Evolutionary conservation across 768 basidiomycete species (phyloP).

Genomic region (Mycena albidolilacea): DNA sequence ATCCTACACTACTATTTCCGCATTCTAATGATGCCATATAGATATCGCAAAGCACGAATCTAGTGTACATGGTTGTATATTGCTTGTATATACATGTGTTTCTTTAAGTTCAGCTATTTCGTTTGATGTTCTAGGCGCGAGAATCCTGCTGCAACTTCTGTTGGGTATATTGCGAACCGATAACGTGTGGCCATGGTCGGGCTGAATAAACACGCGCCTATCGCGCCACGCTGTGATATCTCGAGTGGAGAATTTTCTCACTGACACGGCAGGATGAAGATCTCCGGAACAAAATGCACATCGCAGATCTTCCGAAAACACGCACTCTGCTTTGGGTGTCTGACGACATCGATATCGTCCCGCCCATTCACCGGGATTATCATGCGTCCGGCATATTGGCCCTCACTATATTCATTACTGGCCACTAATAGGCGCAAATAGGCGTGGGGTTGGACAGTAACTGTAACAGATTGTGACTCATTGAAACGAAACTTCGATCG

Average conservation of each 20-base stretch:
- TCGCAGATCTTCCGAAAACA: slow-evolving; percentile 2
- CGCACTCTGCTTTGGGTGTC: slow-evolving; percentile 66
- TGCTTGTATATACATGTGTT: not conserved
- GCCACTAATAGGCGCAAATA: too few species aligned
- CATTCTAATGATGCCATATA: slow-evolving; percentile 10
- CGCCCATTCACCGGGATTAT: too few species aligned
- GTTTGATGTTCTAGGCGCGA: too few species aligned
- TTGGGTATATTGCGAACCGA: too few species aligned
- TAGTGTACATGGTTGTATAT: not conserved
- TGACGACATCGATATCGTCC: not conserved
- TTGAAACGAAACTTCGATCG: slow-evolving; percentile 5
- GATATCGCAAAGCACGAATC: not conserved
- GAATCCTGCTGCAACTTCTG: too few species aligned
- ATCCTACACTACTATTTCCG: slow-evolving; percentile 14
- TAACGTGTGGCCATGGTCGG: too few species aligned
- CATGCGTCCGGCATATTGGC: too few species aligned
- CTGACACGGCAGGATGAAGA: slow-evolving; percentile 56
- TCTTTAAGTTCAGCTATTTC: slow-evolving; percentile 43
- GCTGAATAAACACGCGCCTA: too few species aligned
- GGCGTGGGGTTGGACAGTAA: too few species aligned
- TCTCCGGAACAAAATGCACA: slow-evolving; percentile 45
- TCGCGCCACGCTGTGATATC: too few species aligned
- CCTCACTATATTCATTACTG: too few species aligned
- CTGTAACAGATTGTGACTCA: not conserved
- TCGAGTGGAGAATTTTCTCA: too few species aligned